A percentile compares a stretch with the other conserved stretches of the same genome.
Evolutionary conservation across 306 rosid genomes (phyloP).

Genomic region (Rosa rugosa): DNA sequence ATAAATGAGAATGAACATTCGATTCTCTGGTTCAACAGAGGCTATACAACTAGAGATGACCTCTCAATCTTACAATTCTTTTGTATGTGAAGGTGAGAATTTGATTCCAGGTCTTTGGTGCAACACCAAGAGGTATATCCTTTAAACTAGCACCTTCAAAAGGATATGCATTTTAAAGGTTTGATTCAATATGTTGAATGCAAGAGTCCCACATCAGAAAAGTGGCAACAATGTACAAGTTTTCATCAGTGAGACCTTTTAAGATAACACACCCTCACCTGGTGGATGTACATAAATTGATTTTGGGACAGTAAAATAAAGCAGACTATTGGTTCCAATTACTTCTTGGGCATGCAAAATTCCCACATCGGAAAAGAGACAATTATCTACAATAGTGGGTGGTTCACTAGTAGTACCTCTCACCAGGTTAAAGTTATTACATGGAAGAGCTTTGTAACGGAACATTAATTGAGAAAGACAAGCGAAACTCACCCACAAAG

Average conservation of each 20-base stretch:
- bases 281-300: not conserved
- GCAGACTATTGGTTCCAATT: not conserved
- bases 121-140: constrained; percentile 12
- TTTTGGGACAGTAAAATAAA: not conserved
- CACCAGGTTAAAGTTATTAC: not conserved
- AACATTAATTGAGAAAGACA: constrained; percentile 3
- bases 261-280: not conserved
- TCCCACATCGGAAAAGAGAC: not conserved
- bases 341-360: too few species aligned
- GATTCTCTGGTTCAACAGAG: not conserved
- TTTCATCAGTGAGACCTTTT: not conserved
- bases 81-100: not conserved
- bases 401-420: not conserved
- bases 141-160: constrained; percentile 27
- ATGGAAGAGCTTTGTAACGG: not conserved
- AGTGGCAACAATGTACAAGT: not conserved
- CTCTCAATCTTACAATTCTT: not conserved
- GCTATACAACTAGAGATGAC: constrained; percentile 2
- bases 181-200: constrained; percentile 1
- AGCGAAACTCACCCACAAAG: constrained; percentile 75
- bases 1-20: not conserved
- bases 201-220: not conserved
- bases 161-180: constrained; percentile 16
- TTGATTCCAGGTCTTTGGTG: not conserved
- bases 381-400: not conserved